Evolutionary conservation across 768 basidiomycete species (phyloP).

Genomic region (Lentinula aciculospora): DNA sequence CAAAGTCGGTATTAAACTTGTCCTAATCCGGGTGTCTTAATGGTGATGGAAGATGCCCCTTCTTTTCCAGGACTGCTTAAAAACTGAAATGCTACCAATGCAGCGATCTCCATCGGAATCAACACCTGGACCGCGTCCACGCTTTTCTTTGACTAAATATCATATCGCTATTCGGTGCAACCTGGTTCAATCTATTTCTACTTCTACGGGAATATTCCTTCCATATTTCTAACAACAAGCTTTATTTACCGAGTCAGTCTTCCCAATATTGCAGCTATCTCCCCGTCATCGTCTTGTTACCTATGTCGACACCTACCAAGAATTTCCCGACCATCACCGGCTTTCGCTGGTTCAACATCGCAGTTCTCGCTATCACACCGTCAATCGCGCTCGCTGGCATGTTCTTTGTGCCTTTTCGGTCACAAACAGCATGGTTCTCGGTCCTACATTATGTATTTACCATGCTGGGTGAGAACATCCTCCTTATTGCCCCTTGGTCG

Average conservation of each 20-base stretch:
- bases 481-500: neutral
- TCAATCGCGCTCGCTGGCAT: conserved; percentile 65
- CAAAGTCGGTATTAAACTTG: neutral
- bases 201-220: conserved; percentile 6
- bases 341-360: conserved; percentile 75
- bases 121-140: conserved; percentile 5
- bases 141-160: conserved; percentile 8
- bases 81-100: neutral
- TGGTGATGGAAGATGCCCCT: conserved; percentile 1
- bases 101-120: conserved; percentile 9
- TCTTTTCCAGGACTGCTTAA: conserved; percentile 6
- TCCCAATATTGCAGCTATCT: neutral
- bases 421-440: conserved; percentile 56
- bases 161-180: conserved; percentile 8
- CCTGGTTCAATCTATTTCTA: neutral
- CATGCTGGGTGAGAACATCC: conserved; percentile 62
- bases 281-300: neutral
- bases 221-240: neutral
- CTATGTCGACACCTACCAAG: conserved; percentile 4
- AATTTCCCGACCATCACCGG: conserved; percentile 46
- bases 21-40: neutral
- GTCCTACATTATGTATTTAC: conserved; percentile 77
- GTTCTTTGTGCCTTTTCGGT: conserved; percentile 36
- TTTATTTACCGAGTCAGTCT: neutral
- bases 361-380: conserved; percentile 66